Evolutionary conservation across 345 rosid species (phyloP).

Genomic region (Erysimum cheiranthoides): DNA sequence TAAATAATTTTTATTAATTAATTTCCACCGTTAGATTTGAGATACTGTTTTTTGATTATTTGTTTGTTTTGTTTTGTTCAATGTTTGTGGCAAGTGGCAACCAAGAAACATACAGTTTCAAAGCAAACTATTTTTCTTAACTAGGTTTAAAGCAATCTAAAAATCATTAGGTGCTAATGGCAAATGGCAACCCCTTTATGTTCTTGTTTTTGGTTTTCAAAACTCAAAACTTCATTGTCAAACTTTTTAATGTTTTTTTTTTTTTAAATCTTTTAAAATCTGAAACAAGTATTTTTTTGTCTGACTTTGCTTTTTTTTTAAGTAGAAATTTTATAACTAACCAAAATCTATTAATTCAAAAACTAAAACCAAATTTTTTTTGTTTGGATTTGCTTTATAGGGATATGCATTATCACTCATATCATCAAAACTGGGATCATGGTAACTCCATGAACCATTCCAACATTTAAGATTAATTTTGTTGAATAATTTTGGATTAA

Average conservation of each 20-base stretch:
- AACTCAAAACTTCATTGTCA: not conserved
- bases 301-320: not conserved
- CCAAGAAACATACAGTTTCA: not conserved
- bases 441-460: no score
- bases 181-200: not conserved
- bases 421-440: no score
- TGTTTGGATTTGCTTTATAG: no score
- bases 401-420: no score
- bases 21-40: constrained; percentile 24
- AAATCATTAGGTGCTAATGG: not conserved
- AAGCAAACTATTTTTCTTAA: not conserved
- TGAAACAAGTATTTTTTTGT: not conserved
- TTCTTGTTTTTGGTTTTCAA: not conserved
- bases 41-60: not conserved
- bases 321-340: not conserved
- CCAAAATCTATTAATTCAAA: no score
- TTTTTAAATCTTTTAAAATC: not conserved
- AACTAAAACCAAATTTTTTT: no score
- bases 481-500: no score
- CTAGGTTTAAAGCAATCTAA: not conserved
- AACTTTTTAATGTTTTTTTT: not conserved
- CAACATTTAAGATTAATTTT: not conserved
- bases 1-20: not conserved
- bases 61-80: not conserved
- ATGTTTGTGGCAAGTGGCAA: not conserved